Evolutionary conservation across 805 yeast species (phyloP), one percentile per base, ranked within the genome.

Genomic region (Metschnikowia aberdeeniae): DNA sequence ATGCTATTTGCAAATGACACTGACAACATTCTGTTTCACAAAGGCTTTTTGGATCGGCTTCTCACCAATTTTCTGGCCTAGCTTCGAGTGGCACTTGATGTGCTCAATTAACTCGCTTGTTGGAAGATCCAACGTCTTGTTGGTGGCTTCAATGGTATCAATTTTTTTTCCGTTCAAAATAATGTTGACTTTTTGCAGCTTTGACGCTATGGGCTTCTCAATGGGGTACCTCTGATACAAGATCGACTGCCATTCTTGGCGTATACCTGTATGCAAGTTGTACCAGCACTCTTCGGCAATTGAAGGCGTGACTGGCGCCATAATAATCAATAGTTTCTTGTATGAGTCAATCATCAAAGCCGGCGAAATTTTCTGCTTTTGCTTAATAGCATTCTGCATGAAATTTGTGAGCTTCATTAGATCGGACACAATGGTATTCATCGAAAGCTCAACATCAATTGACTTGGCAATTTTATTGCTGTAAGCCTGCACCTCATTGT

Each of bases 391-490:
- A 2, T 60, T 51, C 2, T 62, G 57, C 13, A 86, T 54, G 1
- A 70, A 53, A 54, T 81, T 66, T 9, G 95, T 84, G 40, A 83
- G 62, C 58, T 89, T 93, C 96, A 89, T 92, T 57, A 81, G 85
- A 59, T 89, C 95, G 0, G 97, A 87, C 20, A 93, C 78, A 1
- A 89, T 81, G 0, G 97, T 90, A 62, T 93, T 92, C 60, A 92
- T 69, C 0, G 89, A 73, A 24, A 85, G 64, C 0, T 78, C 75
- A 1, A 65, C 69, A 19, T 72, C 78, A 44, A 87, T 77, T 0
- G 96, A 80, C 6, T 68, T 71, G 12, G 84, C 76, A 7, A 89
- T 74, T 8, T 76, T 67, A 17, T 59, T 61, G 12, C 82, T 54
- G 35, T 72, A 69, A 3, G 54, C 57, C 53, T 79, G 85, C 0